phyloP scores from a whole-genome alignment of 2,329 filamentous ascomycete species.

The Diaporthe amygdali region DNA sequence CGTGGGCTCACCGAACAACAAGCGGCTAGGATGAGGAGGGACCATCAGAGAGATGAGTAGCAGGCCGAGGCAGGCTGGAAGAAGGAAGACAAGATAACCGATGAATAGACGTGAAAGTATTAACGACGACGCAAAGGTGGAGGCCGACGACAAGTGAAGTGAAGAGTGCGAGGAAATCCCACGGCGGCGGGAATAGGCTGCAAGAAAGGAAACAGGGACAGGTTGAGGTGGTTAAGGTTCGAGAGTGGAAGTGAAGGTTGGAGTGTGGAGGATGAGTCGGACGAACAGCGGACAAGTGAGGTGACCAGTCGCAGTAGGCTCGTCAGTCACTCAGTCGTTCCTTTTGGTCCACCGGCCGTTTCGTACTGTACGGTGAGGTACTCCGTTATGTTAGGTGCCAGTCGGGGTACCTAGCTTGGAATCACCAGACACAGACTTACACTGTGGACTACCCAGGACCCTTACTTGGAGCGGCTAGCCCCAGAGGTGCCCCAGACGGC shows the following conservation, averaged over 20 bases:
- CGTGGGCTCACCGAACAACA: constrained; percentile 19
- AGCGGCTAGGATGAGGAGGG: not conserved
- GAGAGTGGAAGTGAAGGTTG: constrained; percentile 5
- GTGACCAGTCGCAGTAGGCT: constrained; percentile 18
- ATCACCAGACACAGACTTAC: not conserved
- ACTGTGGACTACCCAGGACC: not conserved
- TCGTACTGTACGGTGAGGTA: constrained; percentile 4
- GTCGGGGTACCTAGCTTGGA: not conserved
- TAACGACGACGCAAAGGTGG: constrained; percentile 3
- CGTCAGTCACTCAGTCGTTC: not conserved
- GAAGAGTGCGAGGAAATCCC: constrained; percentile 1
- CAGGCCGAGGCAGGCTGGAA: constrained; percentile 1
- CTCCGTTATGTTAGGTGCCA: not conserved
- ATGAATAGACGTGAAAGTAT: not conserved
- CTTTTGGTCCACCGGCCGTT: not conserved
- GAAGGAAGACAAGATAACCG: not conserved
- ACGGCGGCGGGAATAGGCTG: constrained; percentile 7
- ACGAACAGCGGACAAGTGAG: constrained; percentile 12
- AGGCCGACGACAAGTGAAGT: not conserved
- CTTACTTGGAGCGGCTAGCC: constrained; percentile 1
- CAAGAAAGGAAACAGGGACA: constrained; percentile 1
- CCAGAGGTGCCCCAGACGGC: not conserved
- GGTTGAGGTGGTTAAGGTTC: not conserved
- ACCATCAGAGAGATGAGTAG: constrained; percentile 17
- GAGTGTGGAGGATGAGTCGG: constrained; percentile 18